Conservation (phyloP, 352 stramenopile genomes). For the Globisporangium nodosum region DNA sequence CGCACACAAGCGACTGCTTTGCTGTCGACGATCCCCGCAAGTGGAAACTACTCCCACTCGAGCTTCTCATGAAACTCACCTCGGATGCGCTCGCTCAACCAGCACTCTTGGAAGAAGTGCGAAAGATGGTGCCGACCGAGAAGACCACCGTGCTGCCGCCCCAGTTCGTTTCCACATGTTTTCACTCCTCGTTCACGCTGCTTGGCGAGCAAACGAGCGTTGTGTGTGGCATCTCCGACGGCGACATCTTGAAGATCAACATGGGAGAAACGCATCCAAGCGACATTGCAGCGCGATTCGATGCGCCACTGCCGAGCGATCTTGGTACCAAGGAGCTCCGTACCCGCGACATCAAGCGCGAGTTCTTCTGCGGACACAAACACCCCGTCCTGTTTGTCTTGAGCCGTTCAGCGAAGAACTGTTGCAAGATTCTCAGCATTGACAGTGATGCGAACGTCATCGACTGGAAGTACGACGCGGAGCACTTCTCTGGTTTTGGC, state of each 20-base stretch:
- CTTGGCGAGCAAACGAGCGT: conserved; percentile 15
- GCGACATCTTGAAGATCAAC: conserved; percentile 35
- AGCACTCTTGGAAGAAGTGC: conserved; percentile 16
- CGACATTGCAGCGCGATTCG: conserved; percentile 25
- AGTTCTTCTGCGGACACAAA: conserved; percentile 37
- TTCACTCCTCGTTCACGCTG: conserved; percentile 20
- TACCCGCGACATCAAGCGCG: conserved; percentile 15
- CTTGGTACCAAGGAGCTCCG: conserved; percentile 6
- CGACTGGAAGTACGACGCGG: conserved; percentile 34
- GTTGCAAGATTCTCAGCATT: conserved; percentile 30
- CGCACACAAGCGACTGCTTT: conserved; percentile 38
- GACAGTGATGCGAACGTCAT: conserved; percentile 28
- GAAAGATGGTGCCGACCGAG: conserved; percentile 5
- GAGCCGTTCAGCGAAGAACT: conserved; percentile 1
- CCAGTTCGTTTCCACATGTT: conserved; percentile 11
- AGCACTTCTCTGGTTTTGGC: conserved; percentile 33
- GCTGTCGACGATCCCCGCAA: conserved; percentile 18
- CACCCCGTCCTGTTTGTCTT: conserved; percentile 28
- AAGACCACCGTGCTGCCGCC: background rate
- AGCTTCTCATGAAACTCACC: conserved; percentile 21
- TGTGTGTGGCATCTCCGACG: conserved; percentile 23
- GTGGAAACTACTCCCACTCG: conserved; percentile 24
- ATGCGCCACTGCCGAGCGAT: conserved; percentile 14
- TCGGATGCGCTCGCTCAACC: conserved; percentile 17
- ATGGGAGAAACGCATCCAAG: background rate